Evolutionary conservation across 805 yeast species (phyloP).

Genomic region (Myxozyma melibiosi): DNA sequence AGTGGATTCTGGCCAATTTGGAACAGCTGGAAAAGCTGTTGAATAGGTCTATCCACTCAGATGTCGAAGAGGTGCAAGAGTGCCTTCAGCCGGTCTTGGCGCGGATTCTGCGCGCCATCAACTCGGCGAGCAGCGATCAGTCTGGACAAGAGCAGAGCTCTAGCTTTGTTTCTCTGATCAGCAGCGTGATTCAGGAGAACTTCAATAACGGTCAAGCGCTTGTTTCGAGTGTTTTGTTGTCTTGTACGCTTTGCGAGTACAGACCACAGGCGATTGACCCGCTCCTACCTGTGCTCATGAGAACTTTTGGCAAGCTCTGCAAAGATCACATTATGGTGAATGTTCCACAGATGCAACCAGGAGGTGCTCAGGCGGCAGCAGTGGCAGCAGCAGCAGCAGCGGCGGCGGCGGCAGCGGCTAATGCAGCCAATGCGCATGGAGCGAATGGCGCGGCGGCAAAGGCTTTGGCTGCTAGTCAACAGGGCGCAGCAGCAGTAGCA

Average conservation of each 20-base stretch:
- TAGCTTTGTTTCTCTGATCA: constrained; percentile 61
- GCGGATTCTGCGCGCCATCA: constrained; percentile 68
- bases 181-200: constrained; percentile 76
- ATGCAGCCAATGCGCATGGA: constrained; percentile 6
- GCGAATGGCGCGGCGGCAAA: constrained; percentile 3
- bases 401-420: background rate
- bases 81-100: constrained; percentile 74
- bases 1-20: constrained; percentile 78
- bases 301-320: constrained; percentile 84
- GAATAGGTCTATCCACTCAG: constrained; percentile 79
- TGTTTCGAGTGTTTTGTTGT: constrained; percentile 80
- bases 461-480: constrained; percentile 12
- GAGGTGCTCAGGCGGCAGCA: constrained; percentile 33
- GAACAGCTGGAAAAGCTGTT: constrained; percentile 69
- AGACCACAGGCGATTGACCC: constrained; percentile 76
- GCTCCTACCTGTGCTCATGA: constrained; percentile 73
- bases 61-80: constrained; percentile 84
- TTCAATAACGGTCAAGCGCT: constrained; percentile 69
- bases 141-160: constrained; percentile 64
- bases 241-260: constrained; percentile 65
- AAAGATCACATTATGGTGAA: constrained; percentile 79
- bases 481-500: constrained; percentile 8
- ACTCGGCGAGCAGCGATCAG: constrained; percentile 48
- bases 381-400: constrained; percentile 18
- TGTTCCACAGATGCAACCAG: constrained; percentile 47